Percentiles rank a stretch among this genome's conserved stretches.
Evolutionary conservation across 169 alveolate genomes (phyloP).

Genomic region (Plasmodium yoelii): DNA sequence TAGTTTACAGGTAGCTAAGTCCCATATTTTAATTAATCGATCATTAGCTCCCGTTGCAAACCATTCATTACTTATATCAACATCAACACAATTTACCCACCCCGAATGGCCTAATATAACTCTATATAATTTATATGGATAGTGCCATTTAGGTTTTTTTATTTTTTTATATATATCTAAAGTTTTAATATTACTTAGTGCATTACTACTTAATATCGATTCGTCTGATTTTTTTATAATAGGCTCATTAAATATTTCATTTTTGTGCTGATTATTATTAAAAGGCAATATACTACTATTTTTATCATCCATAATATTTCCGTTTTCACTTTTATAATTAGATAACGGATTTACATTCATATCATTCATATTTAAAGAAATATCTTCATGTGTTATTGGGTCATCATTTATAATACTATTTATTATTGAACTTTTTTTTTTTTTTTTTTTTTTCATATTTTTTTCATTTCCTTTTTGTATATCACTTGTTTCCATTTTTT

Average conservation of each 20-base stretch:
- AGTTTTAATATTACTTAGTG: constrained; percentile 80
- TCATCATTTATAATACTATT: constrained; percentile 72
- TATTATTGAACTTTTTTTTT: constrained; percentile 31
- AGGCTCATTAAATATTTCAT: constrained; percentile 30
- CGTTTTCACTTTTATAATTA: constrained; percentile 4
- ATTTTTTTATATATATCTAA: constrained; percentile 77
- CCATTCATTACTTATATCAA: constrained; percentile 97
- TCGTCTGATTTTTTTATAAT: constrained; percentile 69
- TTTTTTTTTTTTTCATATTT: constrained; percentile 49
- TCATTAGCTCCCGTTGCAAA: constrained; percentile 98
- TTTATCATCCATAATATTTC: constrained; percentile 20
- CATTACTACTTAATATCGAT: constrained; percentile 78
- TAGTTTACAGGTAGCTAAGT: constrained; percentile 96
- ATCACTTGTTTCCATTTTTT: constrained; percentile 45
- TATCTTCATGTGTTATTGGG: constrained; percentile 27
- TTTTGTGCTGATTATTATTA: constrained; percentile 1
- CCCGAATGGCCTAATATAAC: constrained; percentile 99
- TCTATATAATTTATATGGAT: constrained; percentile 97
- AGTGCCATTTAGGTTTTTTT: constrained; percentile 93
- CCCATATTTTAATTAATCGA: constrained; percentile 98
- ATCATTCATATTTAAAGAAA: constrained; percentile 9
- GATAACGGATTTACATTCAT: constrained; percentile 4
- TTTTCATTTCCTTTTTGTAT: constrained; percentile 33
- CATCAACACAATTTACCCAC: constrained; percentile 98
- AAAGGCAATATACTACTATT: constrained; percentile 27